Base-by-base conservation (phyloP, 805 yeast genomes). In the Teunomyces atbi region DNA sequence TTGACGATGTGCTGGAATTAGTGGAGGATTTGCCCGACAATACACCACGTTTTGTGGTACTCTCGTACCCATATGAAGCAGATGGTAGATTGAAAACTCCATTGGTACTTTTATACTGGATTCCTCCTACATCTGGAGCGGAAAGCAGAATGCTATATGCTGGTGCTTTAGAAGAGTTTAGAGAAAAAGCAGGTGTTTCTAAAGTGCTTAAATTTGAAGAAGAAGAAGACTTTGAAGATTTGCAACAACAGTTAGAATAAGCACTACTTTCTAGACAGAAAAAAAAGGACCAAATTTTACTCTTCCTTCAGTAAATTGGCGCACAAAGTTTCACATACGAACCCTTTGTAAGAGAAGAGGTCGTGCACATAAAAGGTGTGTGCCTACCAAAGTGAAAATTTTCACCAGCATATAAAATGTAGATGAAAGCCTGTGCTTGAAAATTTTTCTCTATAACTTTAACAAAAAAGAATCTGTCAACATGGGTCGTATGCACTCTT, bases 401-500 rank as follows among this genome's bases (percentile, higher is more conserved):
- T 60, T 57, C 52, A 48, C 41, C 29, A 37, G 19, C 43, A 45
- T 50, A 47, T 37, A 49, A 30, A 41, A 28, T 29, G 34, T 11
- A 27, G 35, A 8, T 27, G 27, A 26, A 53, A 55, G 38, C 51
- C 59, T 41, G 29, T 5, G 45, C 37, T 36, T 16, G 29, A 20
- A 12, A 20, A 13, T 23, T 43, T 42, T 47, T 41, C 41, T 42
- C 44, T 47, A 23, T 38, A 41, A 39, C 30, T 42, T 47, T 49
- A 50, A 47, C 50, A 46, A 51, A 58, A 50, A 68, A 61, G 65
- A 70, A 73, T 65, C 74, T 73, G 68, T 77, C 83, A 87, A 81
- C 75, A 92, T 92, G 99, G 99, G 96, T 91, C 96, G 99, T 82
- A 84, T 92, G 91, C 98, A 92, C 89, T 87, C 96, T 80, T 79